Evolutionary conservation across 345 rosid species (phyloP), one percentile per base, ranked within the genome.

Genomic region (Cardamine occulta): DNA sequence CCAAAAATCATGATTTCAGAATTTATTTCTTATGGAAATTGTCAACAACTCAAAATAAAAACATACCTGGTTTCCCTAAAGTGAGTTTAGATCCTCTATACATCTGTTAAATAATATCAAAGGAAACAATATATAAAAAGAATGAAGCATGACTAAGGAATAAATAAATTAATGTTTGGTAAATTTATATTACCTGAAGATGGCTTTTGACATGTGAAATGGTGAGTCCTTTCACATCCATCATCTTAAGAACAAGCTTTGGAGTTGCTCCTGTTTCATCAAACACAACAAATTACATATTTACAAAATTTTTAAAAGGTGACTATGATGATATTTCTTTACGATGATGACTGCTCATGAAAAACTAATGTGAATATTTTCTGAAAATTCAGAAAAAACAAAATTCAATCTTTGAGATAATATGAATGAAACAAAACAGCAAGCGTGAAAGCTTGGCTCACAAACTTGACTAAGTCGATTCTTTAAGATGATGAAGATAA

Each of bases 191-290:
- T 44, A 93, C 98, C 93, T 95, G 99, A 28, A 95, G 98, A 80
- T 95, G 99, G 82, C 99, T 95, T 74, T 95, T 95, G 66, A 95
- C 98, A 80, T 95, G 99, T 52, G 98, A 90, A 79, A 95, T 92
- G 79, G 97, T 95, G 68, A 95, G 98, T 51, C 99, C 99, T 62
- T 90, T 86, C 55, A 95, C 98, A 81, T 90, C 96, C 99, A 95
- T 95, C 72, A 95, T 74, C 86, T 92, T 96, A 66, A 95, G 99
- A 70, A 95, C 97, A 40, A 92, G 93, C 68, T 95, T 95, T 45
- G 99, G 99, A 1, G 99, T 95, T 35, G 98, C 98, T 85, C 82
- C 97, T 95, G 66, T 80, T 35, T 17, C 37, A 52, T 61, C 74
- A 73, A 52, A 35, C 34, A 39, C 73, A 14, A 63, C 11, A 13